phyloP scores from a whole-genome alignment of 2,329 filamentous ascomycete species.

The Penicillium brevicompactum region DNA sequence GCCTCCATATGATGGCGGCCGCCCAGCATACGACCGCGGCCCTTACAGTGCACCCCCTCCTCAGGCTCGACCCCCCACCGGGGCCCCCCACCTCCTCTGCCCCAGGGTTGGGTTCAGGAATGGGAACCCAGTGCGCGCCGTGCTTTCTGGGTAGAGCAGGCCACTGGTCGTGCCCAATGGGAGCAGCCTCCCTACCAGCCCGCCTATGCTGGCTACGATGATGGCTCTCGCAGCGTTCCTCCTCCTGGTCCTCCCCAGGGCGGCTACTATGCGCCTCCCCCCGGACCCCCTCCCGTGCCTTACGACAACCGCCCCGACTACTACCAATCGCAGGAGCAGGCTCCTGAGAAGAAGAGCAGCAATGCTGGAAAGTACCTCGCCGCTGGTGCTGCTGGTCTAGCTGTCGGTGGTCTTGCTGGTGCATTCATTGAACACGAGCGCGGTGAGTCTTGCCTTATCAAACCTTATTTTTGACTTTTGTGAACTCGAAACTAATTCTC shows the following conservation, averaged over 20 bases:
- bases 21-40: conserved; percentile 34
- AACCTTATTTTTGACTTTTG: background rate
- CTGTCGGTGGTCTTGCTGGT: conserved; percentile 59
- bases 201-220: conserved; percentile 24
- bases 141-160: conserved; percentile 67
- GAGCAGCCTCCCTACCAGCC: conserved; percentile 52
- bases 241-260: conserved; percentile 21
- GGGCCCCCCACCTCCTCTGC: conserved; percentile 53
- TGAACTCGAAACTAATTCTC: conserved; percentile 1
- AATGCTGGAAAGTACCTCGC: conserved; percentile 56
- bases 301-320: conserved; percentile 22
- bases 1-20: conserved; percentile 24
- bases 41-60: conserved; percentile 29
- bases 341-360: conserved; percentile 43
- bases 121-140: conserved; percentile 64
- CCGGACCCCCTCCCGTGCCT: conserved; percentile 19
- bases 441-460: conserved; percentile 46
- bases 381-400: conserved; percentile 61
- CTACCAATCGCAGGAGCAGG: conserved; percentile 19
- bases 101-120: conserved; percentile 64
- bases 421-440: conserved; percentile 59
- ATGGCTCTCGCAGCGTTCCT: conserved; percentile 27
- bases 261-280: conserved; percentile 27
- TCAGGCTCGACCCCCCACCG: conserved; percentile 34
- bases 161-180: conserved; percentile 66